phyloP scores from a whole-genome alignment of 2,329 filamentous ascomycete species.

The Fusarium sp. region DNA sequence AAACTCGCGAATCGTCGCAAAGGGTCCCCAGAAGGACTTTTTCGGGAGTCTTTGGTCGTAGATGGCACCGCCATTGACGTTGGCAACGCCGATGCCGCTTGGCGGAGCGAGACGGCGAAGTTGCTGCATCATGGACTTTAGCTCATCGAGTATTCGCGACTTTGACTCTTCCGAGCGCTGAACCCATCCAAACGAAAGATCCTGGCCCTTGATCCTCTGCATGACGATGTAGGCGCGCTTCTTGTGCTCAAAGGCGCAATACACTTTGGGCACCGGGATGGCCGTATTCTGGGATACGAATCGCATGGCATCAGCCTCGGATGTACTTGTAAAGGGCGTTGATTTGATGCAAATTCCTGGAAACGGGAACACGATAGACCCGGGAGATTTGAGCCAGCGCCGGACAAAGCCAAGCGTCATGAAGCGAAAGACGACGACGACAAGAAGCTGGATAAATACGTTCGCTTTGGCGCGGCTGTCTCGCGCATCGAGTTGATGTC shows the following conservation, averaged over 20 bases:
- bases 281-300: constrained; percentile 59
- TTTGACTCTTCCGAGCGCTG: constrained; percentile 37
- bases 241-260: constrained; percentile 57
- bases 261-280: constrained; percentile 61
- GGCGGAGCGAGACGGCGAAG: constrained; percentile 36
- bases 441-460: no score
- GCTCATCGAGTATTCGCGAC: constrained; percentile 22
- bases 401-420: no score
- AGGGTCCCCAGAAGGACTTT: constrained; percentile 44
- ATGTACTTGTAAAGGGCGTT: constrained; percentile 49
- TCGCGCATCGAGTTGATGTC: no score
- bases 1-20: constrained; percentile 45
- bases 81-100: constrained; percentile 23
- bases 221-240: constrained; percentile 60
- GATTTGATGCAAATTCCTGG: constrained; percentile 50
- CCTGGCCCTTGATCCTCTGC: constrained; percentile 53
- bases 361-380: no score
- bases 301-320: constrained; percentile 58
- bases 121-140: constrained; percentile 22
- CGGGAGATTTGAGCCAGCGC: no score
- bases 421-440: no score
- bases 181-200: constrained; percentile 25
- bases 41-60: constrained; percentile 44
- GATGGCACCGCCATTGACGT: constrained; percentile 41
- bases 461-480: no score